Evolutionary conservation across 2,329 filamentous ascomycete genomes (phyloP).

Genomic region (Penicillium fuscoglaucum): DNA sequence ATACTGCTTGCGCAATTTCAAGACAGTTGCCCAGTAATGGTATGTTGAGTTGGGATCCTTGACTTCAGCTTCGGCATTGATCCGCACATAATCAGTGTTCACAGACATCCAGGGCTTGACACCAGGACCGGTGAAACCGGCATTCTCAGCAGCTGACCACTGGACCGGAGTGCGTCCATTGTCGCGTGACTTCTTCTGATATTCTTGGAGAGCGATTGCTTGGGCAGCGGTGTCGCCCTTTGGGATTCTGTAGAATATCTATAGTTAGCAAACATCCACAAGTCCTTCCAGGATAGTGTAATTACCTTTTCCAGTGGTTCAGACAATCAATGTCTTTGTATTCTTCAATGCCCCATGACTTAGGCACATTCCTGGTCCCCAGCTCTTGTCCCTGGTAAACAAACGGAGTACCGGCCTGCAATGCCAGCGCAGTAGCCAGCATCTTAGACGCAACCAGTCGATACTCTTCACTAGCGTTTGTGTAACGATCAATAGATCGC

Average conservation of each 20-base stretch:
- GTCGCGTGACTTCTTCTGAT: conserved; percentile 55
- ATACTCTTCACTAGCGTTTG: conserved; percentile 52
- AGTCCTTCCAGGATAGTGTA: conserved; percentile 16
- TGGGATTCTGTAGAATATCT: conserved; percentile 29
- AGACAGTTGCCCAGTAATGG: conserved; percentile 61
- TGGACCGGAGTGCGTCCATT: conserved; percentile 72
- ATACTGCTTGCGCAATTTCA: conserved; percentile 61
- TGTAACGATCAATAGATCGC: conserved; percentile 59
- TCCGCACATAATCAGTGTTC: conserved; percentile 60
- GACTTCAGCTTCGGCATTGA: conserved; percentile 59
- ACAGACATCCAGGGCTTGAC: conserved; percentile 68
- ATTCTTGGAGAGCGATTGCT: conserved; percentile 33
- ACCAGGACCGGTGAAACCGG: conserved; percentile 61
- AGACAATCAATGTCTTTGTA: conserved; percentile 68
- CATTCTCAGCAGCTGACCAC: conserved; percentile 62
- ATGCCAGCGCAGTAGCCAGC: conserved; percentile 57
- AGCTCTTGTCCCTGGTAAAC: conserved; percentile 71
- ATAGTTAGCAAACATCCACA: neutral
- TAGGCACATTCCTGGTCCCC: conserved; percentile 65
- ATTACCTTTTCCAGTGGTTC: conserved; percentile 55
- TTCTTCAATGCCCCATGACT: conserved; percentile 60
- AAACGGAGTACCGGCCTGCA: conserved; percentile 63
- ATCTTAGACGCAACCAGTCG: conserved; percentile 58
- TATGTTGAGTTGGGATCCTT: conserved; percentile 53
- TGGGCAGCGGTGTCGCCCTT: conserved; percentile 33